A percentile compares a stretch with the other conserved stretches of the same genome.
Evolutionary conservation across 805 yeast genomes (phyloP).

Genomic region (Ogataea trehaloabstinens): DNA sequence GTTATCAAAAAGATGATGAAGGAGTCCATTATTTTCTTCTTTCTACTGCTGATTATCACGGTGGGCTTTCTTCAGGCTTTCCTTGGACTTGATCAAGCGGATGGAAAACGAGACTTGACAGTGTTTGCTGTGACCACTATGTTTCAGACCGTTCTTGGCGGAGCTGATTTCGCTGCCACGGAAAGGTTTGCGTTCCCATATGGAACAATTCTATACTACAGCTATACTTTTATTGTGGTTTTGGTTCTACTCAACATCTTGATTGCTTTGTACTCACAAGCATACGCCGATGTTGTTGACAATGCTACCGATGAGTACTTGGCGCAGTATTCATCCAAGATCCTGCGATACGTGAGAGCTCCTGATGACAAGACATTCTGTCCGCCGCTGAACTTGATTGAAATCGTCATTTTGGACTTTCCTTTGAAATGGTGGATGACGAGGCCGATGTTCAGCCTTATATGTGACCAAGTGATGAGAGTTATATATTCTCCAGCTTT

Average conservation of each 20-base stretch:
- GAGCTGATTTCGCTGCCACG: constrained; percentile 68
- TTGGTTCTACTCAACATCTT: constrained; percentile 78
- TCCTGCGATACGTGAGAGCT: constrained; percentile 79
- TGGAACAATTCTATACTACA: constrained; percentile 74
- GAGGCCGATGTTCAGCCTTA: constrained; percentile 26
- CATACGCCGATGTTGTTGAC: constrained; percentile 75
- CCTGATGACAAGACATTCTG: constrained; percentile 85
- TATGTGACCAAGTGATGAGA: constrained; percentile 60
- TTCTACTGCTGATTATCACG: constrained; percentile 64
- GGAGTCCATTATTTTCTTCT: constrained; percentile 81
- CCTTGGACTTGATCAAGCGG: constrained; percentile 82
- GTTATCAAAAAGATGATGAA: constrained; percentile 83
- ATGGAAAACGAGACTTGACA: constrained; percentile 79
- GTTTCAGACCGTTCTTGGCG: constrained; percentile 71
- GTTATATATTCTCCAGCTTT: constrained; percentile 69
- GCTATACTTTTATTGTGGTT: constrained; percentile 71
- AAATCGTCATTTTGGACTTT: constrained; percentile 49
- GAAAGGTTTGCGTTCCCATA: constrained; percentile 79
- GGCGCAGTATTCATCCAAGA: constrained; percentile 81
- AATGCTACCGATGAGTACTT: constrained; percentile 83
- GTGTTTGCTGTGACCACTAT: constrained; percentile 58
- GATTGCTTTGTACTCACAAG: constrained; percentile 81
- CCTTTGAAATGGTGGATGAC: constrained; percentile 39
- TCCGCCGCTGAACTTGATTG: constrained; percentile 81
- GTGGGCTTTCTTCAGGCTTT: constrained; percentile 86